Evolutionary conservation across 257 asterid species (phyloP).

Genomic region (Solanum virginianum): DNA sequence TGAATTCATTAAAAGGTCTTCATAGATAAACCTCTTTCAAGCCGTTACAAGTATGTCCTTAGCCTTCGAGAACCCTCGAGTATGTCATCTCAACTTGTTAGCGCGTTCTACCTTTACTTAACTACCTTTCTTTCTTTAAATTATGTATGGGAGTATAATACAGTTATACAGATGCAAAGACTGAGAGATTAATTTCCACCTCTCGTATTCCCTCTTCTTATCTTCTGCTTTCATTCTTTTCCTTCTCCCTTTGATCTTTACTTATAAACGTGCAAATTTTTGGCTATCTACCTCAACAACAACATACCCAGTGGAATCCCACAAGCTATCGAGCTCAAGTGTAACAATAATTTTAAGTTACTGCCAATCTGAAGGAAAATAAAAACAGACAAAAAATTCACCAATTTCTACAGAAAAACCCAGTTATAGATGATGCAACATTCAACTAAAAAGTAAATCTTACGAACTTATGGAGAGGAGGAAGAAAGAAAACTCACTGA

Average conservation of each 20-base stretch:
- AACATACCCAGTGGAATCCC: too few species aligned
- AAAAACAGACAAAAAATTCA: background rate
- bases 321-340: background rate
- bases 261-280: background rate
- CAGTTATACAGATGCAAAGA: background rate
- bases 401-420: background rate
- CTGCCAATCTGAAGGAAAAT: background rate
- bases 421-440: background rate
- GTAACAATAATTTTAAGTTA: background rate
- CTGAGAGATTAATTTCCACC: background rate
- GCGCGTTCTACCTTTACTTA: background rate
- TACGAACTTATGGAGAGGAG: background rate
- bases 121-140: background rate
- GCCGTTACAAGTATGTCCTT: background rate
- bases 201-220: background rate
- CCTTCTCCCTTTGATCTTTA: background rate
- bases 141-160: background rate
- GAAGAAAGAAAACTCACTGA: constrained; percentile 30
- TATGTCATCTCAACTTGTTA: background rate
- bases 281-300: background rate
- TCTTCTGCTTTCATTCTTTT: background rate
- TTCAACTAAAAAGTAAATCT: background rate
- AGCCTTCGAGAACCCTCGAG: background rate
- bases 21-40: background rate
- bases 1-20: background rate